phyloP scores from a whole-genome alignment of 31 red algal species.

The Endocladia muricata region DNA sequence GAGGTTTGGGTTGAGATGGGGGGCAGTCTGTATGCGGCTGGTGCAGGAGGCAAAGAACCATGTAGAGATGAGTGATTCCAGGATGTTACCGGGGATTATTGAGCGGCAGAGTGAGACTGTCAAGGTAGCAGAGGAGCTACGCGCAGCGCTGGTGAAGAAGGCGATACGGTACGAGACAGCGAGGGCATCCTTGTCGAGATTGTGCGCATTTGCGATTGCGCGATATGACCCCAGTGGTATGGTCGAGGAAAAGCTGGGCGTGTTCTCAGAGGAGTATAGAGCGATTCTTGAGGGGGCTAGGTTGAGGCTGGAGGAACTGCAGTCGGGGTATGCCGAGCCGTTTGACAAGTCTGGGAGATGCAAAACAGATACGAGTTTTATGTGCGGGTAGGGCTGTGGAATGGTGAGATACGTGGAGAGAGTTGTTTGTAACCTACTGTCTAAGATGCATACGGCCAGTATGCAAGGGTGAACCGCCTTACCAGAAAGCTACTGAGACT shows the following conservation, averaged over 20 bases:
- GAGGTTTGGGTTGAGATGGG: background rate
- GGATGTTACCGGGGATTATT: background rate
- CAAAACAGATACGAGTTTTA: background rate
- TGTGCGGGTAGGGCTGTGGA: background rate
- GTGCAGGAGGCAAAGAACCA: background rate
- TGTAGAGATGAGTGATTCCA: background rate
- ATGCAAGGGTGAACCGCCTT: background rate
- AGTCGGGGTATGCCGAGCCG: background rate
- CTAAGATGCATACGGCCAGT: background rate
- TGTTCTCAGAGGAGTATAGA: background rate
- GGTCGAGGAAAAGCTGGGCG: background rate
- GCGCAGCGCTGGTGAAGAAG: background rate
- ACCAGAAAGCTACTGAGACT: too few relatives aligned
- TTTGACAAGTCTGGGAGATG: background rate
- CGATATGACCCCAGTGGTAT: background rate
- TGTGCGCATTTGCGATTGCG: conserved; percentile 14
- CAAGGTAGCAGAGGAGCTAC: background rate
- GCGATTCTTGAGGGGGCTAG: background rate
- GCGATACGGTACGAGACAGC: background rate
- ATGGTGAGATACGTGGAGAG: background rate
- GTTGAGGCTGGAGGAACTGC: background rate
- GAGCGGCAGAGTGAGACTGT: background rate
- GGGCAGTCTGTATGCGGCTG: background rate
- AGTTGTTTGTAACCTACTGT: background rate
- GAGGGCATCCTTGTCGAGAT: background rate